phyloP scores from a whole-genome alignment of 2,329 filamentous ascomycete genomes.

The Mollisiaceae sp. region DNA sequence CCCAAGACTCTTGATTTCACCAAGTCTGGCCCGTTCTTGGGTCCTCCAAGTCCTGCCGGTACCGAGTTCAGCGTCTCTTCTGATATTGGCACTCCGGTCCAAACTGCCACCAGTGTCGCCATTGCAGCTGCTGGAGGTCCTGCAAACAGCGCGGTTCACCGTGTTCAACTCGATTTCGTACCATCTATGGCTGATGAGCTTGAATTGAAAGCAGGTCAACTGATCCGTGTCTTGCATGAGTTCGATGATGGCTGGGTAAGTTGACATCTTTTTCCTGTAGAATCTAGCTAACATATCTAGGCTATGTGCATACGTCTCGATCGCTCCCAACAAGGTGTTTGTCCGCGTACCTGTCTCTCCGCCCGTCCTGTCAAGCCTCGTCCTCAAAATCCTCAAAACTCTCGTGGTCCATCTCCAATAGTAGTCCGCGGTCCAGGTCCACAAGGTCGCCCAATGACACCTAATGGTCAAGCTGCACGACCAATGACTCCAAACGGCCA shows the following conservation, averaged over 20 bases:
- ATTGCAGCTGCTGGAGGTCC: conserved; percentile 68
- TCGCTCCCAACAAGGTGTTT: conserved; percentile 89
- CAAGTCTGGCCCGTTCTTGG: conserved; percentile 44
- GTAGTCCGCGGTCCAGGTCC: conserved; percentile 33
- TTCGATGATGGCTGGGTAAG: conserved; percentile 98
- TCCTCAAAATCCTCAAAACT: conserved; percentile 36
- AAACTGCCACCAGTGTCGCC: conserved; percentile 58
- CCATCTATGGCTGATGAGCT: conserved; percentile 94
- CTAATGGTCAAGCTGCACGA: conserved; percentile 24
- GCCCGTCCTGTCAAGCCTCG: conserved; percentile 75
- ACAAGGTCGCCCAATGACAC: conserved; percentile 26
- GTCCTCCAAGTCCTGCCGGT: conserved; percentile 63
- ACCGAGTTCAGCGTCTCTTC: conserved; percentile 67
- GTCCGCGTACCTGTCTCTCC: conserved; percentile 90
- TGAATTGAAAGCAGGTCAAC: conserved; percentile 76
- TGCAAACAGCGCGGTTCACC: conserved; percentile 72
- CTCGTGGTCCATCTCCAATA: conserved; percentile 35
- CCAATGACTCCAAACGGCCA: not conserved
- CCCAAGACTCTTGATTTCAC: conserved; percentile 59
- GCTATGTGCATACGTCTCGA: conserved; percentile 91
- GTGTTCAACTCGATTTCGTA: conserved; percentile 92
- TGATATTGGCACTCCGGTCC: conserved; percentile 50
- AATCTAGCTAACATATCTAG: conserved; percentile 52
- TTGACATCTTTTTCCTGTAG: not conserved
- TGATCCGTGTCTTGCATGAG: conserved; percentile 89